A percentile compares a stretch with the other conserved stretches of the same genome.
These are phyloP conservation scores for Apophysomyces ossiformis DNA, from an alignment of 371 early-diverging fungal species.

Conservation along the genomic window DNA sequence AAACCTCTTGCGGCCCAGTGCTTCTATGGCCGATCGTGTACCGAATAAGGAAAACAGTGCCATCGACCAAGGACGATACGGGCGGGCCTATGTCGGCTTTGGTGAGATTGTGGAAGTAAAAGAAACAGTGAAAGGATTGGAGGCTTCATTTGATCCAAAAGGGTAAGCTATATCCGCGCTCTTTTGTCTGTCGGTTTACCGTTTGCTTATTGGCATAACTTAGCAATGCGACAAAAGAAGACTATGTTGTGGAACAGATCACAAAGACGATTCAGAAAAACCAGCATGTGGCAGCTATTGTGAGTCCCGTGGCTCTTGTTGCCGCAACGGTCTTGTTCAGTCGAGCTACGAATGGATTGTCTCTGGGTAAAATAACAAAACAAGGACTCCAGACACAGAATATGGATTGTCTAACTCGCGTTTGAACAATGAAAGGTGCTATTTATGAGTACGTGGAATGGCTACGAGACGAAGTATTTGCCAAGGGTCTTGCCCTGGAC, in stretches of 20 bases:
- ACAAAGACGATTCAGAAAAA: slow-evolving; percentile 40
- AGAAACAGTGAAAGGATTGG: slow-evolving; percentile 20
- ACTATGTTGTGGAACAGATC: slow-evolving; percentile 24
- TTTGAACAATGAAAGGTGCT: slow-evolving; percentile 9
- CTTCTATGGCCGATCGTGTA: slow-evolving; percentile 39
- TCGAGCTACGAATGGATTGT: slow-evolving; percentile 36
- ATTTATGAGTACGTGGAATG: slow-evolving; percentile 45
- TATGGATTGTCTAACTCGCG: neutral
- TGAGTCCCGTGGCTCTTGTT: slow-evolving; percentile 48
- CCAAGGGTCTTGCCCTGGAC: slow-evolving; percentile 38
- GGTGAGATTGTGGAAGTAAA: slow-evolving; percentile 39
- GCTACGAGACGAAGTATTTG: slow-evolving; percentile 36
- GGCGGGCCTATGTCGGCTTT: slow-evolving; percentile 50
- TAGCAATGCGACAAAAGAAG: slow-evolving; percentile 3
- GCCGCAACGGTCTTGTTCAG: slow-evolving; percentile 52
- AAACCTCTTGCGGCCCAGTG: slow-evolving; percentile 41
- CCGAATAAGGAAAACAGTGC: slow-evolving; percentile 34
- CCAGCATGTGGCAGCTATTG: slow-evolving; percentile 40
- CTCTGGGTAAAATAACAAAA: slow-evolving; percentile 29
- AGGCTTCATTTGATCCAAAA: neutral
- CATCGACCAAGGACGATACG: slow-evolving; percentile 33
- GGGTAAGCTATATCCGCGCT: neutral
- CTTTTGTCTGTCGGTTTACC: neutral
- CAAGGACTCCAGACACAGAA: too few relatives aligned
- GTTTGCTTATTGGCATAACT: neutral